phyloP scores from a whole-genome alignment of 2,329 filamentous ascomycete genomes.

The Venturia oleaginea region DNA sequence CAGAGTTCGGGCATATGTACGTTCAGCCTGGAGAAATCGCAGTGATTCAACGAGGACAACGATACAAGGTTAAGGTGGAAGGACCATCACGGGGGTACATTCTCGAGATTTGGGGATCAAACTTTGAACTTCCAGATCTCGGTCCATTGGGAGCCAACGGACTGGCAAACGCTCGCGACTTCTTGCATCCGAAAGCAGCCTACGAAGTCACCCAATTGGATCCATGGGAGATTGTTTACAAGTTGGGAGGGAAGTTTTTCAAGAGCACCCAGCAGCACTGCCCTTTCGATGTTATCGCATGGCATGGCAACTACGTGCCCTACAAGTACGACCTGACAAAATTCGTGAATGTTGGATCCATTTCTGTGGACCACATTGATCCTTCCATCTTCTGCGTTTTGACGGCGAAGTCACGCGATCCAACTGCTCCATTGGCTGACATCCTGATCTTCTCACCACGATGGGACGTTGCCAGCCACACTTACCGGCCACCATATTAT shows the following conservation, averaged over 20 bases:
- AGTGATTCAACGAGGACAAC: constrained; percentile 57
- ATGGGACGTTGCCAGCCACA: constrained; percentile 61
- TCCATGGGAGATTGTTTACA: constrained; percentile 50
- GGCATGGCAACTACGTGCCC: constrained; percentile 60
- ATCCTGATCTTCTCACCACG: constrained; percentile 66
- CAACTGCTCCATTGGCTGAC: constrained; percentile 52
- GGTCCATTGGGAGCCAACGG: constrained; percentile 59
- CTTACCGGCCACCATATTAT: constrained; percentile 64
- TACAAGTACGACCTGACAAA: constrained; percentile 51
- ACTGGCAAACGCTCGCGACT: constrained; percentile 57
- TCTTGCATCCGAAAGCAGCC: constrained; percentile 50
- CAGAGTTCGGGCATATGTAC: constrained; percentile 55
- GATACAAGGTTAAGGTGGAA: constrained; percentile 48
- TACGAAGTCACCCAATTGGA: constrained; percentile 36
- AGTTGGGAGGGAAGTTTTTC: constrained; percentile 54
- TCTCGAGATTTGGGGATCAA: constrained; percentile 55
- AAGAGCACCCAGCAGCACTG: constrained; percentile 52
- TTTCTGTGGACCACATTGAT: constrained; percentile 56
- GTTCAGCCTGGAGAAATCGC: constrained; percentile 60
- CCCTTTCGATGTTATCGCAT: constrained; percentile 63
- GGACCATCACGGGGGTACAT: constrained; percentile 51
- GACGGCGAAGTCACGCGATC: constrained; percentile 49
- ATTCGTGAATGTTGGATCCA: constrained; percentile 48
- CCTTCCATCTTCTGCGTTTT: constrained; percentile 60
- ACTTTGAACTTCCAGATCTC: constrained; percentile 57